phyloP scores from a whole-genome alignment of 176 grass and related monocot species.

The Eleusine coracana region DNA sequence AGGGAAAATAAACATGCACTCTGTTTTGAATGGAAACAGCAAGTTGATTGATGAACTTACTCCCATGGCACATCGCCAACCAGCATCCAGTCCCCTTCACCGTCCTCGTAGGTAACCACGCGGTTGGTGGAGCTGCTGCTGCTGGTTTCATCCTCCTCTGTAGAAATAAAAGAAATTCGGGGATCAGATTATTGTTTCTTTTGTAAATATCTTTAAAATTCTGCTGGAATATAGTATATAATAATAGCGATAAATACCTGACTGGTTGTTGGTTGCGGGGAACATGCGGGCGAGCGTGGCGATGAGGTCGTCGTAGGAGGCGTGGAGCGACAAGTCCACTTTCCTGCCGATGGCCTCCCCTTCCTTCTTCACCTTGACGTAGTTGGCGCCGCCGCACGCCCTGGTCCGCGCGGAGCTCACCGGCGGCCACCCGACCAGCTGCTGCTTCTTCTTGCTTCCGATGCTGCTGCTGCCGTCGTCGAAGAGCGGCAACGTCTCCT shows the following conservation, averaged over 20 bases:
- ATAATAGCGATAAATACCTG: slow-evolving; percentile 16
- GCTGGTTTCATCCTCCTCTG: slow-evolving; percentile 3
- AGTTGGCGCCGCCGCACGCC: slow-evolving; percentile 30
- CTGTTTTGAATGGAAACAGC: background rate
- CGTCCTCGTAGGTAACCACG: slow-evolving; percentile 76
- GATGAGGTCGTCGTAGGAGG: slow-evolving; percentile 72
- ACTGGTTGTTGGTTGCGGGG: slow-evolving; percentile 44
- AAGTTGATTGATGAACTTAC: slow-evolving; percentile 49
- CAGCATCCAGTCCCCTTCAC: slow-evolving; percentile 93
- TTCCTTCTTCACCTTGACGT: slow-evolving; percentile 94
- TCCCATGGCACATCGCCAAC: slow-evolving; percentile 95
- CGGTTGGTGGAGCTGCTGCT: slow-evolving; percentile 8
- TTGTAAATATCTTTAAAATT: background rate
- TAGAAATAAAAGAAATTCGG: background rate
- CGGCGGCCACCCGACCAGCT: slow-evolving; percentile 86
- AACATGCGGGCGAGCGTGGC: slow-evolving; percentile 74
- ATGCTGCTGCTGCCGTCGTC: slow-evolving; percentile 45
- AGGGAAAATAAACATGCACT: background rate
- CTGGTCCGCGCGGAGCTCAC: slow-evolving; percentile 60
- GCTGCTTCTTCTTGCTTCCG: slow-evolving; percentile 1
- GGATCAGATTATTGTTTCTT: background rate
- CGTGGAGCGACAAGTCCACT: slow-evolving; percentile 63
- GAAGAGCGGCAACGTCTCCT: slow-evolving; percentile 68
- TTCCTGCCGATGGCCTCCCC: slow-evolving; percentile 91
- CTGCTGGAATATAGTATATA: background rate